Conservation (phyloP, 2,329 filamentous ascomycete species). For the Aspergillus sp. region DNA sequence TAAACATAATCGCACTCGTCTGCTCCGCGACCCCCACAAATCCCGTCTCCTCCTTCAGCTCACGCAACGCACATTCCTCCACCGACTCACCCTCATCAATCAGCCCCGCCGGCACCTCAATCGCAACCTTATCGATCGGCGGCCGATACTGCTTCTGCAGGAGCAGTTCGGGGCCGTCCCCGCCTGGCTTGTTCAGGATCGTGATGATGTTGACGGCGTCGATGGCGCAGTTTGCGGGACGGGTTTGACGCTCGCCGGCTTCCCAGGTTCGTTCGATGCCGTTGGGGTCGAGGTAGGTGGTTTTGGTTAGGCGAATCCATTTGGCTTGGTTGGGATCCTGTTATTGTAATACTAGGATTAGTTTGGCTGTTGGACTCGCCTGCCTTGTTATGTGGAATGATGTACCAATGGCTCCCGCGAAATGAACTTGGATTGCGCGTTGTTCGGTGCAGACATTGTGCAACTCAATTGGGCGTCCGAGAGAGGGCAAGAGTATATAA, state of each 20-base stretch:
- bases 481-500: no score
- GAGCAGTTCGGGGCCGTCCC: conserved; percentile 39
- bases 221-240: conserved; percentile 45
- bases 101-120: conserved; percentile 54
- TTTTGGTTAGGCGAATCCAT: conserved; percentile 37
- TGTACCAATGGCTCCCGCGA: conserved; percentile 27
- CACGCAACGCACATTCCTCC: conserved; percentile 48
- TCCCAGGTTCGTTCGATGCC: conserved; percentile 39
- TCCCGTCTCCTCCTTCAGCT: conserved; percentile 56
- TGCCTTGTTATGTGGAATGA: not conserved
- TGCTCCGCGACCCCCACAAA: conserved; percentile 46
- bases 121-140: conserved; percentile 49
- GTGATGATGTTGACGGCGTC: conserved; percentile 54
- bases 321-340: conserved; percentile 33
- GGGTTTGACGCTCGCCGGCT: conserved; percentile 39
- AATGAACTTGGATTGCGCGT: conserved; percentile 22
- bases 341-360: not conserved
- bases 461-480: no score
- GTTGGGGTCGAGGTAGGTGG: conserved; percentile 36
- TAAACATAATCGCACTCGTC: conserved; percentile 38
- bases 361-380: not conserved
- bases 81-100: conserved; percentile 51
- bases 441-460: conserved; percentile 15
- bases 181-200: conserved; percentile 45
- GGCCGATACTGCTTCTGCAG: conserved; percentile 55